Evolutionary conservation across 1,284 basidiomycete genomes (phyloP).

Genomic region (Puccinia polysora): DNA sequence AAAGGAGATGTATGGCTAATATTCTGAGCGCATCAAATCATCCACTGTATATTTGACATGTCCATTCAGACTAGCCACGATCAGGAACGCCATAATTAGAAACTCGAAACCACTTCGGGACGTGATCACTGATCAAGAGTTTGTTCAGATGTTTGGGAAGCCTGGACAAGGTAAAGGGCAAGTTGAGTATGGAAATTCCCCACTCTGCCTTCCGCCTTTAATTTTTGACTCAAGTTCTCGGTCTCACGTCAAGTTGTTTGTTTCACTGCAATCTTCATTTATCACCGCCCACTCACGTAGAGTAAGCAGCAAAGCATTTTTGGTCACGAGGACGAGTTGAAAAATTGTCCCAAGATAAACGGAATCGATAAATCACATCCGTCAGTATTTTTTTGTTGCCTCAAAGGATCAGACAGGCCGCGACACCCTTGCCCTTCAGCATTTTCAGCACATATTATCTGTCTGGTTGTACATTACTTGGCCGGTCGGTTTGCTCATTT

Average conservation of each 20-base stretch:
- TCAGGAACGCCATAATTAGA: conserved; percentile 12
- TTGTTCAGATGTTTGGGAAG: conserved; percentile 51
- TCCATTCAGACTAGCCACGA: conserved; percentile 6
- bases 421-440: background rate
- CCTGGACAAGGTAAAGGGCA: conserved; percentile 42
- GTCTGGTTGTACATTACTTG: background rate
- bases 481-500: background rate
- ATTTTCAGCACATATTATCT: background rate
- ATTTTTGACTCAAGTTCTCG: background rate
- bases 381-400: background rate
- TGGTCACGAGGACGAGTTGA: conserved; percentile 19
- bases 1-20: too few relatives aligned
- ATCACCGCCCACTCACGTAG: background rate
- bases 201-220: background rate
- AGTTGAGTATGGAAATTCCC: background rate
- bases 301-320: conserved; percentile 13
- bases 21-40: too few relatives aligned
- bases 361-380: conserved; percentile 21
- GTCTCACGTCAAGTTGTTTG: too few relatives aligned
- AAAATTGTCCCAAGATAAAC: conserved; percentile 27
- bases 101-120: conserved; percentile 48
- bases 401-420: background rate
- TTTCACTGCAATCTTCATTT: background rate
- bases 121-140: conserved; percentile 48
- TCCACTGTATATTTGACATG: too few relatives aligned